These are phyloP conservation scores for Purpureocillium lavendulum DNA, from an alignment of 2,329 filamentous ascomycete genomes.

Conservation along the genomic window DNA sequence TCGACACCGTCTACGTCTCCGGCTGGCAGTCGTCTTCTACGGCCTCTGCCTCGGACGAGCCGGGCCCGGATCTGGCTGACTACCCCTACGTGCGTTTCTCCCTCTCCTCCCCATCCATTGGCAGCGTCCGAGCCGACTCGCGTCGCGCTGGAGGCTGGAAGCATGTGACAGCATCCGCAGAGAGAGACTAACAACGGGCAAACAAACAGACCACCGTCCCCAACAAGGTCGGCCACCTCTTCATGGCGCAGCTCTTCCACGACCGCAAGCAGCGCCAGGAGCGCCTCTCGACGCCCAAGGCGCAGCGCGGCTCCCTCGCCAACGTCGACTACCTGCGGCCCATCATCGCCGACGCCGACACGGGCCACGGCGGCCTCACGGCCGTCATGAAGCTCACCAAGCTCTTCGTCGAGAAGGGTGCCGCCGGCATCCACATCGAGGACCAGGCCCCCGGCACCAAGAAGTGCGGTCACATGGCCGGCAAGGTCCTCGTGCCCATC, in stretches of 20 bases:
- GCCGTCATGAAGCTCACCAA: constrained; percentile 99
- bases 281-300: constrained; percentile 67
- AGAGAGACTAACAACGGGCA: background rate
- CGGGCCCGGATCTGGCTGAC: constrained; percentile 93
- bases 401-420: constrained; percentile 92
- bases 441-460: constrained; percentile 97
- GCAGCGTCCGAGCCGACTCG: no score
- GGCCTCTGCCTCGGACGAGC: constrained; percentile 89
- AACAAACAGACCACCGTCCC: constrained; percentile 76
- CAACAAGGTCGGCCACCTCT: constrained; percentile 95
- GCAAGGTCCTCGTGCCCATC: constrained; percentile 94
- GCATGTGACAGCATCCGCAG: no score
- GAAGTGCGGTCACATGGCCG: constrained; percentile 99
- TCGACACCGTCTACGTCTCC: constrained; percentile 97
- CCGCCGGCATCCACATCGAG: constrained; percentile 96
- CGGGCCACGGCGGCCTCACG: constrained; percentile 92
- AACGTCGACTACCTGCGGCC: constrained; percentile 91
- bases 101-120: background rate
- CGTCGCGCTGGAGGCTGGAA: no score
- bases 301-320: constrained; percentile 61
- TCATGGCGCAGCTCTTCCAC: constrained; percentile 98
- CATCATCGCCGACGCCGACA: constrained; percentile 94
- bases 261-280: constrained; percentile 98
- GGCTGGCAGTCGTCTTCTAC: constrained; percentile 98
- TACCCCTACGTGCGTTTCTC: constrained; percentile 69